Evolutionary conservation across 176 grass and related monocot species (phyloP).

Genomic region (Carex littledalei): DNA sequence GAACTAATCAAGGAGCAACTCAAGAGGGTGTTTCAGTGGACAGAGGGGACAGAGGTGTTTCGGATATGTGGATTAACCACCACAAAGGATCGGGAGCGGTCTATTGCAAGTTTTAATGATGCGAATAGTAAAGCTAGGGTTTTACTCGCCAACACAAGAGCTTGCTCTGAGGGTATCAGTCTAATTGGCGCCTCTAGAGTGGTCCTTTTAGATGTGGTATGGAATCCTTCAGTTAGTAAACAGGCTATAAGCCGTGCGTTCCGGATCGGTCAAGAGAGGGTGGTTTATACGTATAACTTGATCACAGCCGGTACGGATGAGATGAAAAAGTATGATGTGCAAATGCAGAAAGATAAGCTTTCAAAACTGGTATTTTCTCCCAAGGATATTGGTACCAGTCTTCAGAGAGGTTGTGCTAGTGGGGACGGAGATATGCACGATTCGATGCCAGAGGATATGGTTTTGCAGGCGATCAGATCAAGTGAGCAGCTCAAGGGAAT

Average conservation of each 20-base stretch:
- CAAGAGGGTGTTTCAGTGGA: conserved; percentile 42
- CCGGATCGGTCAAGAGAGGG: conserved; percentile 67
- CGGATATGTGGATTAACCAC: conserved; percentile 42
- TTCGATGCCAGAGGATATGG: conserved; percentile 35
- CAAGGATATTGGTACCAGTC: not conserved
- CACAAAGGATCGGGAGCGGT: conserved; percentile 29
- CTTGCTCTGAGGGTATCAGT: conserved; percentile 79
- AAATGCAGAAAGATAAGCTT: conserved; percentile 64
- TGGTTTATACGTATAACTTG: conserved; percentile 78
- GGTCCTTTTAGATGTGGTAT: conserved; percentile 84
- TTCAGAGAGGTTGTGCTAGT: conserved; percentile 12
- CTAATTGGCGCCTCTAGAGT: conserved; percentile 77
- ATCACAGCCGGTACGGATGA: conserved; percentile 65
- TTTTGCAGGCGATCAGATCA: conserved; percentile 58
- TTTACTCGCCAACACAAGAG: conserved; percentile 73
- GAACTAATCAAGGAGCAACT: conserved; percentile 65
- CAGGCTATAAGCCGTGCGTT: conserved; percentile 86
- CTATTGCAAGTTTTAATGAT: conserved; percentile 69
- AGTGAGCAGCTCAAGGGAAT: conserved; percentile 44
- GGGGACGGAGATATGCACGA: conserved; percentile 13
- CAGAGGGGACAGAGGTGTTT: conserved; percentile 54
- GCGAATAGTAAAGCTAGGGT: conserved; percentile 54
- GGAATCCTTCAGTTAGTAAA: conserved; percentile 77
- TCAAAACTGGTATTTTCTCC: conserved; percentile 60
- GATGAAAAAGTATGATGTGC: conserved; percentile 55